These are phyloP conservation scores for Tritrichomonas foetus DNA, from an alignment of 208 protist species.

Conservation along the genomic window DNA sequence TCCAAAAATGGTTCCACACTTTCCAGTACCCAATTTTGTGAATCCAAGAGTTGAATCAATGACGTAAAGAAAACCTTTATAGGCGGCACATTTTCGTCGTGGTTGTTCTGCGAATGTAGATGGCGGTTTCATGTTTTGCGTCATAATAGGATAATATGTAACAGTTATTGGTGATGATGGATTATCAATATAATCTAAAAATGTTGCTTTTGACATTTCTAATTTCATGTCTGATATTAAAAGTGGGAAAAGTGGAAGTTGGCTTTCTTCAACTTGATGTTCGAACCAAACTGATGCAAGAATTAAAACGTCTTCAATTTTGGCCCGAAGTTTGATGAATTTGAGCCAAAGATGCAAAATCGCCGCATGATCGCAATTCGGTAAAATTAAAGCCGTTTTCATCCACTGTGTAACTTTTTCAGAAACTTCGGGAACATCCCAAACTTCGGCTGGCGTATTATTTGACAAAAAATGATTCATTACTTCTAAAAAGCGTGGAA, in stretches of 20 bases:
- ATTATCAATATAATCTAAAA: background rate
- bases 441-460: background rate
- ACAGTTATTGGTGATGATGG: background rate
- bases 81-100: background rate
- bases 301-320: background rate
- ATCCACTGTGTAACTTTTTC: background rate
- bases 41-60: background rate
- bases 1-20: background rate
- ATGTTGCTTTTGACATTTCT: background rate
- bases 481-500: background rate
- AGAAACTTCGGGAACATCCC: background rate
- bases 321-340: background rate
- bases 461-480: background rate
- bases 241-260: background rate
- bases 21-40: background rate
- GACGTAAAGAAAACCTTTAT: background rate
- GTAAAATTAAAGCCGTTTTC: background rate
- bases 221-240: background rate
- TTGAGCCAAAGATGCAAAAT: background rate
- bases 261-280: background rate
- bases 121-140: background rate
- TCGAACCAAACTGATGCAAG: background rate
- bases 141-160: background rate
- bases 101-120: background rate
- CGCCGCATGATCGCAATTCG: background rate